phyloP scores from a whole-genome alignment of 192 early-diverging fungal species.

The Funneliformis geosporum region DNA sequence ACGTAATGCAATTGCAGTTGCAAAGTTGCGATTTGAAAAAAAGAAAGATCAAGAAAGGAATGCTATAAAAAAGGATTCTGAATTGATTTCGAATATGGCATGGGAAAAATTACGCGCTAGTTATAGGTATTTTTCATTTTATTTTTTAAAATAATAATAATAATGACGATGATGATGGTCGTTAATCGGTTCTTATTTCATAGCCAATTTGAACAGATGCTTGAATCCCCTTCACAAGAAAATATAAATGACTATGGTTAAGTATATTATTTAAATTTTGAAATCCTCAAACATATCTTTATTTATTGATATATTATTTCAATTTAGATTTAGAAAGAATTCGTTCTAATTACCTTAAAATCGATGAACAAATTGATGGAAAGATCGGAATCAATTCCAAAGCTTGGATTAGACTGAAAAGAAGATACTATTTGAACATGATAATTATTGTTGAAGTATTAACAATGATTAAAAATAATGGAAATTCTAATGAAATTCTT shows the following conservation, averaged over 20 bases:
- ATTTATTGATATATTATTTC: not conserved
- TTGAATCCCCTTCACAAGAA: not conserved
- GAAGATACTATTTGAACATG: not conserved
- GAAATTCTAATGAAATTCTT: not conserved
- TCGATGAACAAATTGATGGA: not conserved
- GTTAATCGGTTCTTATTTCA: not conserved
- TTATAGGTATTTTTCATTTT: conserved; percentile 5
- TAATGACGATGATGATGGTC: too few species aligned
- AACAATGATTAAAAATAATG: not conserved
- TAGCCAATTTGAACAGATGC: not conserved
- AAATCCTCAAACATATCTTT: too few species aligned
- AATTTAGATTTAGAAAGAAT: not conserved
- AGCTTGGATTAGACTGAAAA: not conserved
- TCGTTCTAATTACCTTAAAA: not conserved
- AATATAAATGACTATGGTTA: not conserved
- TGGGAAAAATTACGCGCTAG: not conserved
- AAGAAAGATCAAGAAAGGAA: not conserved
- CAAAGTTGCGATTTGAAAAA: not conserved
- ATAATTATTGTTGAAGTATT: not conserved
- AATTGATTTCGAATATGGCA: not conserved
- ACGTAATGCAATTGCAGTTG: not conserved
- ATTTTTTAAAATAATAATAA: too few species aligned
- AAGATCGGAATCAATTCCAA: not conserved
- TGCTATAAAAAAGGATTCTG: not conserved
- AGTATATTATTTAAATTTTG: not conserved